Base-by-base conservation (phyloP, 768 basidiomycete genomes). In the Pulveroboletus sp. region DNA sequence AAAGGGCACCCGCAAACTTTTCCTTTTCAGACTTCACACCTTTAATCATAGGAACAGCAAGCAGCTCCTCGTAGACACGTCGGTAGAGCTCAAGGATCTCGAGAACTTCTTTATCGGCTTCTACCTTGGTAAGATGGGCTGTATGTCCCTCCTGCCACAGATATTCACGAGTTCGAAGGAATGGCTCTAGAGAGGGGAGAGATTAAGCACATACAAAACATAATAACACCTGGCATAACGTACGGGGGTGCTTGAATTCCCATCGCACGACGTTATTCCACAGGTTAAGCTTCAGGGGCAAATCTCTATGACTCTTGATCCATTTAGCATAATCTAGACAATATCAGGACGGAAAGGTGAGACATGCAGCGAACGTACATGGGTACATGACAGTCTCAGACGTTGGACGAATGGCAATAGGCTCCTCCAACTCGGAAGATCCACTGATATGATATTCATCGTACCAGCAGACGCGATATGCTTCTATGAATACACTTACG, bases 91-190 rank as follows among this genome's bases (percentile, higher is more conserved):
- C 93, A 60, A 99, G 86, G 60, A 99, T 98, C 50, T 95, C 80
- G 17, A 79, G 82, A 14, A 98, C 96, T 72, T 98, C 96, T 44
- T 71, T 74, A 62, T 92, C 96, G 24, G 95, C 95, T 68, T 97
- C 95, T 4, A 74, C 65, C 69, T 94, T 88, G 57, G 87, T 90
- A 39, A 94, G 77, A 70, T 87, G 83, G 3, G 96, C 95, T 8
- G 96, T 98, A 74, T 99, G 96, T 33, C 96, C 96, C 71, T 99
- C 96, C 73, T 99, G 96, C 96, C 96, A 99, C n/a, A 99, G 76
- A 79, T 97, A 99, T 73, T 99, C 96, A 66, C 96, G 90, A 2
- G 96, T 98, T 49, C 96, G 93, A 33, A 99, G 80, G 88, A 99
- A 99, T 8, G 96, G 96, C 69, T 99, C 88, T 90, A 65, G 24